phyloP scores from a whole-genome alignment of 2,329 filamentous ascomycete genomes.

The Scopulariopsis brevicaulis region DNA sequence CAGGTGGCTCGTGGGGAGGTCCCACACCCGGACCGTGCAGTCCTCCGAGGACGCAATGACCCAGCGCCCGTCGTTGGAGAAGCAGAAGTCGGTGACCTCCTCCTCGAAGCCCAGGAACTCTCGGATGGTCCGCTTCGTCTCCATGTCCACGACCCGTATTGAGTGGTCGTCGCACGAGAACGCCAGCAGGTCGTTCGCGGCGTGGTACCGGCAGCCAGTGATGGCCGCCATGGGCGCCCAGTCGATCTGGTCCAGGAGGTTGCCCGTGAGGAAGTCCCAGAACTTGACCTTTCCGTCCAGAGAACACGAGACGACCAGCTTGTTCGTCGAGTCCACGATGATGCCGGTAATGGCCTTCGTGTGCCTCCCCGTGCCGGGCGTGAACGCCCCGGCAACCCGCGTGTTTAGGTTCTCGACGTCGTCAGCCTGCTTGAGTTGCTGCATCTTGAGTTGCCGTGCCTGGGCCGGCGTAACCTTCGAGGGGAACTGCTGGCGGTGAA shows the following conservation, averaged over 20 bases:
- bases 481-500: constrained; percentile 80
- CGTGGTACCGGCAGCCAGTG: constrained; percentile 68
- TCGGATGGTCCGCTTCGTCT: constrained; percentile 82
- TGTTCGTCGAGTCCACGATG: constrained; percentile 81
- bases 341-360: constrained; percentile 75
- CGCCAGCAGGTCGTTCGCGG: constrained; percentile 73
- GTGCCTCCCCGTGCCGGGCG: constrained; percentile 58
- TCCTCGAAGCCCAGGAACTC: constrained; percentile 78
- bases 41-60: constrained; percentile 80
- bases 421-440: constrained; percentile 47
- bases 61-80: constrained; percentile 91
- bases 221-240: constrained; percentile 69
- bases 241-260: constrained; percentile 68
- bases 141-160: constrained; percentile 79
- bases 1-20: constrained; percentile 87
- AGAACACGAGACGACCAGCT: constrained; percentile 72
- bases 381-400: constrained; percentile 28
- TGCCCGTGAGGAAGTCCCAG: constrained; percentile 87
- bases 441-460: constrained; percentile 61
- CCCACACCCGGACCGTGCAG: constrained; percentile 76
- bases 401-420: constrained; percentile 43
- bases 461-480: constrained; percentile 66
- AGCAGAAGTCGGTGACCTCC: constrained; percentile 69
- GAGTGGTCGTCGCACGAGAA: constrained; percentile 83
- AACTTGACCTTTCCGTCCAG: constrained; percentile 93